Conservation (phyloP, 768 basidiomycete species). For the Ramaria rubella region DNA sequence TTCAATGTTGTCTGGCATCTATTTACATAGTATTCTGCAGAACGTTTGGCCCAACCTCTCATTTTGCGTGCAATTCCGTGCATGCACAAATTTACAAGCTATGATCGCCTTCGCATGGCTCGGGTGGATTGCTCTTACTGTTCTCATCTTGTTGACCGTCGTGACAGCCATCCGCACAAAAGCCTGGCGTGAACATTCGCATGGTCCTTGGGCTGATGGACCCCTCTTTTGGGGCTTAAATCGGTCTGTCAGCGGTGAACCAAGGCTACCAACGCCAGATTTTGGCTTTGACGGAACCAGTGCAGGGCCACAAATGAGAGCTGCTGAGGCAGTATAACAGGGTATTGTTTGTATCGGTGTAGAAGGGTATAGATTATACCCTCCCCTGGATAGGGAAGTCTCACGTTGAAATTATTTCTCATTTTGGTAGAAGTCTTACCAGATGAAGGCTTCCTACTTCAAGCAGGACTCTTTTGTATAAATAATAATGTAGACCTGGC, state of each 20-base stretch:
- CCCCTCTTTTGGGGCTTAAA: not conserved
- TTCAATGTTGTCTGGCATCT: not conserved
- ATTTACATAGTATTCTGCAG: conserved; percentile 11
- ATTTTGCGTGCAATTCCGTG: conserved; percentile 20
- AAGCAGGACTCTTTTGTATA: too few relatives aligned
- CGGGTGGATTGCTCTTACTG: conserved; percentile 21
- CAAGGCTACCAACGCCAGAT: not conserved
- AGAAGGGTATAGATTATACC: too few relatives aligned
- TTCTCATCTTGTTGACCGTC: conserved; percentile 16
- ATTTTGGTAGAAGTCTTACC: too few relatives aligned
- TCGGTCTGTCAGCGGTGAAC: too few relatives aligned
- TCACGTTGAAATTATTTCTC: too few relatives aligned
- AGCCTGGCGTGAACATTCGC: conserved; percentile 5
- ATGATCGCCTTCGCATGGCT: conserved; percentile 29
- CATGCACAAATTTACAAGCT: conserved; percentile 24
- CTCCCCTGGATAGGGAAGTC: too few relatives aligned
- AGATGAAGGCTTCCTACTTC: too few relatives aligned
- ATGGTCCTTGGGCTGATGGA: conserved; percentile 5
- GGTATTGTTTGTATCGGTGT: not conserved
- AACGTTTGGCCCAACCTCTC: conserved; percentile 24
- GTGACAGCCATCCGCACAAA: not conserved
- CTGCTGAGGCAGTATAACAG: not conserved
- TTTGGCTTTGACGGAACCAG: not conserved
- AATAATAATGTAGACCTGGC: too few relatives aligned
- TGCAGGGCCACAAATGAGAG: not conserved